Evolutionary conservation across 208 protist species (phyloP), one percentile per base, ranked within the genome.

Genomic region (Spongospora subterranea): DNA sequence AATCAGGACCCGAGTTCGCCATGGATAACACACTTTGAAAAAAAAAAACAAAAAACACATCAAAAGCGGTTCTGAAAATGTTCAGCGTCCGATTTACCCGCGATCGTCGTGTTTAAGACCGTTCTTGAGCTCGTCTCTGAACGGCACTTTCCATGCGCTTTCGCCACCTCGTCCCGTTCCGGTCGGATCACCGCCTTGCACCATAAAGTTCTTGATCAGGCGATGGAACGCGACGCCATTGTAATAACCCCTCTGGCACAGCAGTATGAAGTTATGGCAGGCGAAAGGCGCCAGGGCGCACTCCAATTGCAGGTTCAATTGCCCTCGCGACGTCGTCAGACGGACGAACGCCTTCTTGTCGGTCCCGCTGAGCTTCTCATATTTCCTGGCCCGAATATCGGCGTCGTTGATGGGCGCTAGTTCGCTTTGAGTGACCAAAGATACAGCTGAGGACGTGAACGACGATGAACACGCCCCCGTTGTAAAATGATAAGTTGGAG

Each of bases 121-220:
- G 38, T 46, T 29, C 1, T 45, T 17, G 66, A 92, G 89, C 66
- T 97, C 95, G 90, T 97, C 96, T 40, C 88, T 90, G 89, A 97
- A 96, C 0, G 88, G 66, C 41, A 71, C 54, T 0, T 92, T 93
- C 92, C 91, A 96, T 11, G 89, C 91, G 17, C 94, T 96, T 88
- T 96, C 90, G n/a, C 96, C 96, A 50, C 96, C 96, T 11, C 20
- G 92, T 13, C 96, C 96, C 11, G 95, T 95, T 35, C 94, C 96
- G 17, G 95, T 96, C 20, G 95, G 95, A 65, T 94, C 93, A 13
- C 93, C 93, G 20, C 91, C 89, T 64, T 94, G 93, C 6, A 96
- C 91, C 95, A 97, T 97, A 88, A 97, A 97, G 82, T 95, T 93
- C 1, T 91, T 91, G 17, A 97, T 96, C 46, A 93, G 54, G 39